These are phyloP conservation scores for Mycena epipterygia DNA, from an alignment of 768 basidiomycete species.

Conservation along the genomic window DNA sequence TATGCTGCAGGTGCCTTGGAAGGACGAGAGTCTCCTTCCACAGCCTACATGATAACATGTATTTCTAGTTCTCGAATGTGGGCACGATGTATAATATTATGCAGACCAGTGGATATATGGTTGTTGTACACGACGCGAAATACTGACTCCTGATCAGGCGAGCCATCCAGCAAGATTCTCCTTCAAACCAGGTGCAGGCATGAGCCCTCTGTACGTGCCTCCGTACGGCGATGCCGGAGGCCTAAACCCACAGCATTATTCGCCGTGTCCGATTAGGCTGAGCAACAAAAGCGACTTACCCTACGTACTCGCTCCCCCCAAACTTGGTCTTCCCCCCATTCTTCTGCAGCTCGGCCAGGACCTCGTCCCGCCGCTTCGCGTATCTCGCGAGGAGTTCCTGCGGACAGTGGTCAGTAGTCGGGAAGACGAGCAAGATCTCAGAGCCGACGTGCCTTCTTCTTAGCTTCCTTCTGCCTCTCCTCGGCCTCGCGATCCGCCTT, in stretches of 20 bases:
- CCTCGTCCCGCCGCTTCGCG: conserved; percentile 31
- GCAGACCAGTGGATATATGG: no score
- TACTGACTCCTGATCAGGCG: neutral
- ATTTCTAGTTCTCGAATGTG: conserved; percentile 11
- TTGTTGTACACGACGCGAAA: no score
- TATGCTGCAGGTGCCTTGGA: conserved; percentile 28
- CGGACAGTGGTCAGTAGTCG: neutral
- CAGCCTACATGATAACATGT: neutral
- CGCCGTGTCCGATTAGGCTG: neutral
- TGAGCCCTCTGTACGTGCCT: conserved; percentile 26
- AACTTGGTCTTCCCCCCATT: conserved; percentile 19
- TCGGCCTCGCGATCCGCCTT: conserved; percentile 32
- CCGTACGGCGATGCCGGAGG: conserved; percentile 35
- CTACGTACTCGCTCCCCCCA: conserved; percentile 30
- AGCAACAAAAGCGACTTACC: conserved; percentile 10
- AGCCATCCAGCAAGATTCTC: conserved; percentile 34
- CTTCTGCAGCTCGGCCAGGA: conserved; percentile 24
- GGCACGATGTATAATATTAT: conserved; percentile 1
- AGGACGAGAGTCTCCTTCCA: conserved; percentile 3
- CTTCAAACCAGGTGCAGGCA: conserved; percentile 21
- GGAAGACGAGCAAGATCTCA: neutral
- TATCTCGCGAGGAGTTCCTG: conserved; percentile 31
- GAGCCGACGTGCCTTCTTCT: neutral
- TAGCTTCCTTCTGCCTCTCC: conserved; percentile 11
- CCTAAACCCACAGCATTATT: neutral